Percentiles rank a stretch among this genome's conserved stretches.
Conservation (phyloP, 768 basidiomycete species). For the Macrolepiota dolichaula region DNA sequence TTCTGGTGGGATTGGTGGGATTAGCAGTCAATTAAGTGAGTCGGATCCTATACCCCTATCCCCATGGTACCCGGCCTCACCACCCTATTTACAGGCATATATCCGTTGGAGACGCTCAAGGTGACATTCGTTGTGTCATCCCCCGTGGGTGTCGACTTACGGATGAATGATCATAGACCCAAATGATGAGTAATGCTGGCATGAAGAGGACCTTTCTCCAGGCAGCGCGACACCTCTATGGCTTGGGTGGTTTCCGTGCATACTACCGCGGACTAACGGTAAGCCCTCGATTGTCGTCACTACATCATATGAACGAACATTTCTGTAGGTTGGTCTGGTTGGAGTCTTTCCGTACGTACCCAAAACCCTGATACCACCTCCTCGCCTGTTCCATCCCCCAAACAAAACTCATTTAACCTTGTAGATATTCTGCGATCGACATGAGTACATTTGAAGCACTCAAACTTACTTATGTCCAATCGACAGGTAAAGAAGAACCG, state of each 20-base stretch:
- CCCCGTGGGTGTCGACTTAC: constrained; percentile 6
- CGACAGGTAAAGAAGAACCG: constrained; percentile 86
- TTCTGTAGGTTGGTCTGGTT: constrained; percentile 77
- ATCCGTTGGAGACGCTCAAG: constrained; percentile 96
- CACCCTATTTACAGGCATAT: constrained; percentile 65
- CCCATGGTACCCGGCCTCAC: constrained; percentile 16
- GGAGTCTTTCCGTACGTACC: constrained; percentile 89
- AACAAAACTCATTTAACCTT: background rate
- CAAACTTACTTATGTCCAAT: constrained; percentile 84
- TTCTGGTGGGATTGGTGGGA: constrained; percentile 95
- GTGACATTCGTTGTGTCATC: constrained; percentile 29
- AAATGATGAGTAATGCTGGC: constrained; percentile 92
- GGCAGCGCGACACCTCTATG: constrained; percentile 75
- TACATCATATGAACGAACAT: background rate
- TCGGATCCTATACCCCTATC: constrained; percentile 13
- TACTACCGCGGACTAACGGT: constrained; percentile 92
- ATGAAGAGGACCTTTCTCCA: constrained; percentile 45
- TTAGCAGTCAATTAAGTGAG: constrained; percentile 86
- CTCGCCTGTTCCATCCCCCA: too few relatives aligned
- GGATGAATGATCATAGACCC: constrained; percentile 49
- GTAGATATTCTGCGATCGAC: constrained; percentile 89
- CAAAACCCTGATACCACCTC: background rate
- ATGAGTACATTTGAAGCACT: constrained; percentile 97
- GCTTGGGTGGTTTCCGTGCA: constrained; percentile 71
- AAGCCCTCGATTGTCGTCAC: constrained; percentile 28